Percentiles rank a stretch among this genome's conserved stretches.
Evolutionary conservation across 2,329 filamentous ascomycete genomes (phyloP).

Genomic region (Calonectria pauciramosa): DNA sequence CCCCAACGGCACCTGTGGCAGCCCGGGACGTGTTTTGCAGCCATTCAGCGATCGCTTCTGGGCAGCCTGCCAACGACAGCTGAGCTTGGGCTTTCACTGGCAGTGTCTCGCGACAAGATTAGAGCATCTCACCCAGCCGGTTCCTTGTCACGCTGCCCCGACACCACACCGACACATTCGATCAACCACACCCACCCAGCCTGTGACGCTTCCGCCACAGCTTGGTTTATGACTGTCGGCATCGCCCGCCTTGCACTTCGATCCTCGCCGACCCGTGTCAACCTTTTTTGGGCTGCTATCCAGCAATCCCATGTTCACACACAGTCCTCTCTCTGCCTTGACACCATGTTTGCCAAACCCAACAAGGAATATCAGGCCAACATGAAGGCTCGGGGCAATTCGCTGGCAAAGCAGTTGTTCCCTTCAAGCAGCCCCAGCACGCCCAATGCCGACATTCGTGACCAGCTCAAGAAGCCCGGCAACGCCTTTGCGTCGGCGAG

Average conservation of each 20-base stretch:
- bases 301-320: conserved; percentile 44
- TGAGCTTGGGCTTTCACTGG: background rate
- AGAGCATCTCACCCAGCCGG: background rate
- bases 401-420: conserved; percentile 66
- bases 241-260: conserved; percentile 48
- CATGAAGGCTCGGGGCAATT: conserved; percentile 49
- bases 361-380: conserved; percentile 56
- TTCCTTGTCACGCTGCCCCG: conserved; percentile 13
- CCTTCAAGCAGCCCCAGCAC: conserved; percentile 68
- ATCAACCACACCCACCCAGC: background rate
- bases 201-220: conserved; percentile 2
- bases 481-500: conserved; percentile 57
- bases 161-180: background rate
- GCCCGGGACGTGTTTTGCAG: conserved; percentile 33
- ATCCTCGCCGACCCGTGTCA: conserved; percentile 54
- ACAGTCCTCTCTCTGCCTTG: conserved; percentile 30
- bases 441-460: conserved; percentile 62
- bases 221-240: conserved; percentile 54
- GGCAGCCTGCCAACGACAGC: conserved; percentile 17
- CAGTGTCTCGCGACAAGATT: background rate
- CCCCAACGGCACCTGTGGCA: conserved; percentile 20
- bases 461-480: conserved; percentile 63
- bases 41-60: conserved; percentile 20
- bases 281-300: conserved; percentile 41
- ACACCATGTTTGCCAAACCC: conserved; percentile 54